Conservation (phyloP, 176 grass and related monocot genomes). For the Eleusine indica region DNA sequence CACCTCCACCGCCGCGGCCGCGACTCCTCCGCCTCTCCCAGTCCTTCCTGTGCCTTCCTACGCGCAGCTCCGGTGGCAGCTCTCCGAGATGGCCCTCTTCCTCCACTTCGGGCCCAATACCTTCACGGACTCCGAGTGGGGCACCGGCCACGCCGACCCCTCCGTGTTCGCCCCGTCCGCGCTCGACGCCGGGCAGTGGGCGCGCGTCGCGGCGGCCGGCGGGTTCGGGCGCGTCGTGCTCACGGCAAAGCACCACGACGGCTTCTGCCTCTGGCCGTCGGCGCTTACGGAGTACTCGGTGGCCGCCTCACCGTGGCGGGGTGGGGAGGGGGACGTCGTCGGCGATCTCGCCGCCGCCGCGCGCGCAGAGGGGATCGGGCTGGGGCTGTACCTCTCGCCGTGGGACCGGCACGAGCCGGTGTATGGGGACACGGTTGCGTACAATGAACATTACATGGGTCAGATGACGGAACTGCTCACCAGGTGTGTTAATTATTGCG, state of each 20-base stretch:
- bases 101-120: conserved; percentile 97
- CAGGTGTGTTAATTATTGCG: conserved; percentile 42
- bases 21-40: conserved; percentile 66
- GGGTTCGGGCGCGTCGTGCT: conserved; percentile 81
- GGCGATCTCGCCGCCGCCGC: conserved; percentile 61
- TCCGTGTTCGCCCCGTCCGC: conserved; percentile 67
- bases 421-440: conserved; percentile 68
- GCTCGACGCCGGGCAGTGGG: conserved; percentile 88
- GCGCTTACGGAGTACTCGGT: conserved; percentile 87
- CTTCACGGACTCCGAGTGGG: conserved; percentile 97
- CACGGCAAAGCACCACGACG: conserved; percentile 94
- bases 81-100: conserved; percentile 92
- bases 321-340: conserved; percentile 72
- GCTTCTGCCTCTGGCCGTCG: conserved; percentile 98
- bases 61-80: conserved; percentile 86
- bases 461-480: conserved; percentile 93
- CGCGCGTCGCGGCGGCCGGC: conserved; percentile 51
- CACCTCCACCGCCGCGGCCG: background rate
- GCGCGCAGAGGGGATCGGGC: conserved; percentile 51
- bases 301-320: conserved; percentile 66
- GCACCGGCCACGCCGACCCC: conserved; percentile 67
- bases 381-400: conserved; percentile 89
- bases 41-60: conserved; percentile 74
- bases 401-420: conserved; percentile 91
- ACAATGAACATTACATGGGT: conserved; percentile 87